phyloP scores from a whole-genome alignment of 2,329 filamentous ascomycete genomes.

The Claviceps sp. region DNA sequence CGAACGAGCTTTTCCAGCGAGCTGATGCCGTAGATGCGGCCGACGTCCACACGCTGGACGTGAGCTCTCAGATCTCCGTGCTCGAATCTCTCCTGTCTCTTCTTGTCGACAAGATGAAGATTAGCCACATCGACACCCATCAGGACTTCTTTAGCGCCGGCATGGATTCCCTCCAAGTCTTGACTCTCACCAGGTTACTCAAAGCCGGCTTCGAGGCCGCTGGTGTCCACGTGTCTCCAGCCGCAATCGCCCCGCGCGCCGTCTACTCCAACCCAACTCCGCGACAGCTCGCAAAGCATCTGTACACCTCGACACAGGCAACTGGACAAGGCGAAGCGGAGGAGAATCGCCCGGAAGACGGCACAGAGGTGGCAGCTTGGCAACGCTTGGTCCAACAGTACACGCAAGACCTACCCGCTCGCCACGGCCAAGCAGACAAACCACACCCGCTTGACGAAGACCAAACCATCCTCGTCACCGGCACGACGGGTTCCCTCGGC shows the following conservation, averaged over 20 bases:
- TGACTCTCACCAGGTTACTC: constrained; percentile 11
- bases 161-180: constrained; percentile 26
- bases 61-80: constrained; percentile 11
- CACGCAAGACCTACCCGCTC: constrained; percentile 13
- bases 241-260: constrained; percentile 10
- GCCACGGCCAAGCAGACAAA: constrained; percentile 8
- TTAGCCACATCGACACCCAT: constrained; percentile 10
- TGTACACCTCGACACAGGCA: constrained; percentile 1
- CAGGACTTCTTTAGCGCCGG: constrained; percentile 25
- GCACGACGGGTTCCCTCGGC: constrained; percentile 78
- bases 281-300: constrained; percentile 10
- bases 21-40: constrained; percentile 6
- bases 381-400: constrained; percentile 15
- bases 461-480: constrained; percentile 64
- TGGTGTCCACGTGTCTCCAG: constrained; percentile 7
- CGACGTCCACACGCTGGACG: constrained; percentile 7
- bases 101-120: constrained; percentile 7
- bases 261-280: constrained; percentile 20
- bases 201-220: constrained; percentile 9
- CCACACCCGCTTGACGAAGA: constrained; percentile 14
- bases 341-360: not conserved
- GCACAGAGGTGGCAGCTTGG: constrained; percentile 4
- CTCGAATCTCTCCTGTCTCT: constrained; percentile 12
- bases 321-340: constrained; percentile 4
- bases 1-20: constrained; percentile 26